Conservation (phyloP, 345 rosid species). For the Camelina neglecta region DNA sequence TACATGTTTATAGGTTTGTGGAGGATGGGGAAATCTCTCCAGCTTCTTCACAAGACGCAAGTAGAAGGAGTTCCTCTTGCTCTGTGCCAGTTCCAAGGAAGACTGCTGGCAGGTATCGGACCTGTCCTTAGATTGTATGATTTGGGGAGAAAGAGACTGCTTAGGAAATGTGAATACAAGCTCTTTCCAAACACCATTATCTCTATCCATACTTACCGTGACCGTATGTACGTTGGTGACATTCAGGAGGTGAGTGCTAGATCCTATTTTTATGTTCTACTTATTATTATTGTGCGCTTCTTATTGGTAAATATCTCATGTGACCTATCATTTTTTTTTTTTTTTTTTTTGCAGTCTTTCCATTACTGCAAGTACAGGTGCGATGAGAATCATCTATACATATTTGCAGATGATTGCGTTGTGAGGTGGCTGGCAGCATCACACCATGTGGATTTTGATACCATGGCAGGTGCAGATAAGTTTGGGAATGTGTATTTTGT, state of each 20-base stretch:
- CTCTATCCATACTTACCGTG: constrained; percentile 84
- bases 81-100: constrained; percentile 93
- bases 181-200: constrained; percentile 84
- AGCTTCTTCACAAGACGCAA: constrained; percentile 95
- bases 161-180: constrained; percentile 95
- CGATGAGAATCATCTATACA: constrained; percentile 93
- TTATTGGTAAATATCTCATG: neutral
- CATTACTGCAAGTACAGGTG: constrained; percentile 98
- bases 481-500: constrained; percentile 92
- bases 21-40: constrained; percentile 86
- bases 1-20: constrained; percentile 88
- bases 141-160: constrained; percentile 88
- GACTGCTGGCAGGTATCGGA: constrained; percentile 92
- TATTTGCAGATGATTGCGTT: constrained; percentile 91
- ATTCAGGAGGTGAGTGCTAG: constrained; percentile 81
- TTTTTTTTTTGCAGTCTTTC: constrained; percentile 74
- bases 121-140: constrained; percentile 88
- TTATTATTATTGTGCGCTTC: neutral
- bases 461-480: constrained; percentile 95
- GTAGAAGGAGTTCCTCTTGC: constrained; percentile 95
- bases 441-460: constrained; percentile 87
- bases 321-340: neutral
- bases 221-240: constrained; percentile 88
- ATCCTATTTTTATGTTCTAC: neutral
- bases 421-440: constrained; percentile 96